Evolutionary conservation across 2,329 filamentous ascomycete genomes (phyloP), one percentile per base, ranked within the genome.

Genomic region (Hymenoscyphus scutula): DNA sequence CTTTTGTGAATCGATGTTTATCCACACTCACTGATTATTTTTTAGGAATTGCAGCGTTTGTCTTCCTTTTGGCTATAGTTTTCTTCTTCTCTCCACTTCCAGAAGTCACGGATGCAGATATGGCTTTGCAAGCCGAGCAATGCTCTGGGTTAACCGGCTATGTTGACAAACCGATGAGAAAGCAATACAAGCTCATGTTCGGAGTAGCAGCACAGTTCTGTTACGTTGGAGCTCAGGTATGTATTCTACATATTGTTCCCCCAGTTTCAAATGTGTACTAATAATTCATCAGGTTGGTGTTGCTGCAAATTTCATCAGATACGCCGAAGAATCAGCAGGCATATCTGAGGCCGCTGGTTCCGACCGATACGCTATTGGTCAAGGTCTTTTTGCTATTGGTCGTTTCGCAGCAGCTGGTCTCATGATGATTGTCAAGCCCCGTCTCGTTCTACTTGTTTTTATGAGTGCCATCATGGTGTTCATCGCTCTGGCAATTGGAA

Each of bases 141-240:
- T 65, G 64, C 19, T 67, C 65, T 5, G 60, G 56, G 5, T 62
- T 61, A 29, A 71, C 67, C 37, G 64, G 67, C 25, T 67, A 61
- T 53, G 61, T 65, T 30, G 65, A 70, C 6, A 64, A 65, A 56
- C 69, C 68, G 5, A 64, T 70, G 37, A 51, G 64, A 2, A 77
- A 6, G 76, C 83, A 59, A 81, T 70, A 70, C 25, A 81, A 80
- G 27, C 80, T 96, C 10, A 84, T 87, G 67, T 82, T 92, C 66
- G 91, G 89, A 1, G 87, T 92, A 0, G 74, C 89, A 30, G 87
- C 90, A 0, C 91, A 96, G 71, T 96, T 91, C 78, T 86, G 85
- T 32, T 96, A 96, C 71, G 87, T 90, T 0, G 90, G 89, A 30
- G 64, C 67, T 19, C 67, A 70, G 55, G 68, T 45, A 58, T 13